Evolutionary conservation across 768 basidiomycete species (phyloP).

Genomic region (Leccinum olivaceopallidum): DNA sequence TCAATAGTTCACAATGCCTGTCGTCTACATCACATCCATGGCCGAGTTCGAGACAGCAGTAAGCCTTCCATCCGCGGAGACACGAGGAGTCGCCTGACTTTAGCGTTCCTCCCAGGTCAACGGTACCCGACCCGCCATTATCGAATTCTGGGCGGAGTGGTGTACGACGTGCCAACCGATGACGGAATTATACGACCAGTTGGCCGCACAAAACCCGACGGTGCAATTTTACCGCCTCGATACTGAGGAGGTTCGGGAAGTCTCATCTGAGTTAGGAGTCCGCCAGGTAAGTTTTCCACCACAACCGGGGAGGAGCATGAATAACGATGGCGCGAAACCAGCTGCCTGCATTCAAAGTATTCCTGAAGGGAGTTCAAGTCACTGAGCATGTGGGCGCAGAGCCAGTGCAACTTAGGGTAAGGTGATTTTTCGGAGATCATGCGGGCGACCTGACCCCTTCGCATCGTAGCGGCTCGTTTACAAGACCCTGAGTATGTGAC

Average conservation of each 20-base stretch:
- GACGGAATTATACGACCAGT: slow-evolving; percentile 23
- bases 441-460: slow-evolving; percentile 21
- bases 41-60: slow-evolving; percentile 28
- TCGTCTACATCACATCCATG: slow-evolving; percentile 28
- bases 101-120: slow-evolving; percentile 17
- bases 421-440: slow-evolving; percentile 8
- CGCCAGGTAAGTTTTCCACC: slow-evolving; percentile 20
- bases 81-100: slow-evolving; percentile 10
- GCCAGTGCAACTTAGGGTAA: slow-evolving; percentile 25
- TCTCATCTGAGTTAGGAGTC: slow-evolving; percentile 25
- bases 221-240: slow-evolving; percentile 34
- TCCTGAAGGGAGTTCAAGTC: slow-evolving; percentile 32
- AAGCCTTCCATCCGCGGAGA: slow-evolving; percentile 5
- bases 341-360: slow-evolving; percentile 34
- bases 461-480: slow-evolving; percentile 29
- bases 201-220: slow-evolving; percentile 29
- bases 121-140: slow-evolving; percentile 24
- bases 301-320: slow-evolving; percentile 16
- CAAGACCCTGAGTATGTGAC: slow-evolving; percentile 31
- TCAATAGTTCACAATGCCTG: slow-evolving; percentile 21
- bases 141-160: slow-evolving; percentile 37
- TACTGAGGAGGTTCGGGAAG: slow-evolving; percentile 29
- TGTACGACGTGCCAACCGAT: slow-evolving; percentile 24
- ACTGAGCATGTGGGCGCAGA: slow-evolving; percentile 32
- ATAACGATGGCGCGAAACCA: slow-evolving; percentile 19